phyloP scores from a whole-genome alignment of 129 eudicot genomes.

The Flaveria bidentis region DNA sequence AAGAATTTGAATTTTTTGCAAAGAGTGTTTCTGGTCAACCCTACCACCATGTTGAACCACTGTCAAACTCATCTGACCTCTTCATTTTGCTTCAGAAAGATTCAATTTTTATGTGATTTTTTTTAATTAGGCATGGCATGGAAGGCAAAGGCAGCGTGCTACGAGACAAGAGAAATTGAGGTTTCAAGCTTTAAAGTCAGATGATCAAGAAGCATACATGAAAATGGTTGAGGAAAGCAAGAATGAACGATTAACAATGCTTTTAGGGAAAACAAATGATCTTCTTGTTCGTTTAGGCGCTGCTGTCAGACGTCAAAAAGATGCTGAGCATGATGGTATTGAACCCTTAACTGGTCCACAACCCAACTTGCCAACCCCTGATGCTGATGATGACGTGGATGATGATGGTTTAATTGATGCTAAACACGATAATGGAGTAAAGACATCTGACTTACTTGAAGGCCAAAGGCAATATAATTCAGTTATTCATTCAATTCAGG shows the following conservation, averaged over 20 bases:
- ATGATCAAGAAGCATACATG: slow-evolving; percentile 99
- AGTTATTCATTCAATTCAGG: slow-evolving; percentile 90
- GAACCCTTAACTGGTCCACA: slow-evolving; percentile 72
- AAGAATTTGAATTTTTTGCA: background rate
- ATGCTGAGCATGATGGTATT: slow-evolving; percentile 78
- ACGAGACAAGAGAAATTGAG: slow-evolving; percentile 89
- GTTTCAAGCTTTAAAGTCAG: slow-evolving; percentile 91
- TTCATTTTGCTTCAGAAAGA: background rate
- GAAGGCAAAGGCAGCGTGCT: slow-evolving; percentile 97
- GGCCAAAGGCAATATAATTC: slow-evolving; percentile 96
- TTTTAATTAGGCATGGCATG: slow-evolving; percentile 87
- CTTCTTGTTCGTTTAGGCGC: slow-evolving; percentile 96
- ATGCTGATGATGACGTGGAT: slow-evolving; percentile 49
- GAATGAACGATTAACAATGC: slow-evolving; percentile 93
- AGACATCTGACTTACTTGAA: slow-evolving; percentile 83
- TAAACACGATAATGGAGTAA: slow-evolving; percentile 43
- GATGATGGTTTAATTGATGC: slow-evolving; percentile 47
- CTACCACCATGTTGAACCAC: background rate
- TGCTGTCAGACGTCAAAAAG: slow-evolving; percentile 98
- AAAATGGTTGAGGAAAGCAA: slow-evolving; percentile 99
- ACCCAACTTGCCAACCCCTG: slow-evolving; percentile 45
- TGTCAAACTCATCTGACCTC: background rate
- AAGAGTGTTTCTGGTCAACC: background rate
- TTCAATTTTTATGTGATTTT: slow-evolving; percentile 9
- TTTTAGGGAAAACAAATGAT: slow-evolving; percentile 92